phyloP scores from a whole-genome alignment of 805 yeast species.

The Ogataea trehaloabstinens region DNA sequence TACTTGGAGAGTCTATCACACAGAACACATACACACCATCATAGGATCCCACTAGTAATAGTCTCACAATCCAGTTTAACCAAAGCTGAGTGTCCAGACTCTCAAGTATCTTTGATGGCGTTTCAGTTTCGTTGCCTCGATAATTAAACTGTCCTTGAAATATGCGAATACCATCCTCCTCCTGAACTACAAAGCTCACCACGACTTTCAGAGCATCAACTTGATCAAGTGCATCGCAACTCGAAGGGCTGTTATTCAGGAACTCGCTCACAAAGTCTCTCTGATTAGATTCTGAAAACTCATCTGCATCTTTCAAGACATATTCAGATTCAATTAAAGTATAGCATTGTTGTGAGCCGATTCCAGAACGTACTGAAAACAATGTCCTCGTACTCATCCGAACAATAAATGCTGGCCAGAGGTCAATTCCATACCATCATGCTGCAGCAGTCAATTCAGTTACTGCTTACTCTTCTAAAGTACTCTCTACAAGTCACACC shows the following conservation, averaged over 20 bases:
- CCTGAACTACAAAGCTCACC: constrained; percentile 13
- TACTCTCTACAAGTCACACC: too few species aligned
- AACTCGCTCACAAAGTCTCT: constrained; percentile 4
- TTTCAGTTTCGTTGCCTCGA: background rate
- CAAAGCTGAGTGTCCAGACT: constrained; percentile 8
- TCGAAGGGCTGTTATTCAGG: background rate
- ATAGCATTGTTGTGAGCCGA: constrained; percentile 9
- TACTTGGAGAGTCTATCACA: constrained; percentile 3
- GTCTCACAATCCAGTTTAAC: constrained; percentile 10
- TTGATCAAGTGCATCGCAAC: background rate
- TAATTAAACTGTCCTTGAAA: constrained; percentile 1
- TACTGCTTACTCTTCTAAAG: too few species aligned
- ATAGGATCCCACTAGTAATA: constrained; percentile 10
- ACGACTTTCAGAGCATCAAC: constrained; percentile 3
- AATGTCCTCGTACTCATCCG: constrained; percentile 14
- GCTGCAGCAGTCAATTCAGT: too few species aligned
- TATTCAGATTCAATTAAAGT: constrained; percentile 9
- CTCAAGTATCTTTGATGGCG: constrained; percentile 4
- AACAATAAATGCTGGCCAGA: too few species aligned
- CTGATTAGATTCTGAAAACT: constrained; percentile 2
- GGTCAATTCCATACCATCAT: too few species aligned
- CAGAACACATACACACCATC: constrained; percentile 12
- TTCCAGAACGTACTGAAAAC: too few species aligned
- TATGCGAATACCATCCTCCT: constrained; percentile 2
- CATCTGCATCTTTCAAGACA: background rate